Conservation (phyloP, 208 protist species). For the Leishmania amazonensis region DNA sequence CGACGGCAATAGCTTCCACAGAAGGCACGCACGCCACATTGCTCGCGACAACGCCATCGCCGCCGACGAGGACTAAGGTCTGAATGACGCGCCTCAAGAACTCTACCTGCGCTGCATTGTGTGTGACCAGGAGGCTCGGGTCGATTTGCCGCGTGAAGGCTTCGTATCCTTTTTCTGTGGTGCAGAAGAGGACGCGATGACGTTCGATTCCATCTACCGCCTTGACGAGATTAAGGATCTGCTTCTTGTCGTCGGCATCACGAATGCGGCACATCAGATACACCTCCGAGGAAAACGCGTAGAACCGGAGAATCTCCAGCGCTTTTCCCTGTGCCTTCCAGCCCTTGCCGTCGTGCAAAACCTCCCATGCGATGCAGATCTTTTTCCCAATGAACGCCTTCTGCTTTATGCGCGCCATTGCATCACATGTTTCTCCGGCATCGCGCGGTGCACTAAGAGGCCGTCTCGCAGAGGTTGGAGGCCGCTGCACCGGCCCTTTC, state of each 20-base stretch:
- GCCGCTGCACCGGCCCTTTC: conserved; percentile 24
- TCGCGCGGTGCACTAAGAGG: conserved; percentile 18
- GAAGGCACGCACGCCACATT: conserved; percentile 47
- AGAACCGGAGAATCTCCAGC: conserved; percentile 44
- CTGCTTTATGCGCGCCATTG: conserved; percentile 39
- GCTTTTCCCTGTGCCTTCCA: conserved; percentile 60
- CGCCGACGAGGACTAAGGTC: conserved; percentile 63
- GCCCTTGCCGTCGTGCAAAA: conserved; percentile 43
- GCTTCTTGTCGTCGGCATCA: conserved; percentile 46
- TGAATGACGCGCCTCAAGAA: conserved; percentile 76
- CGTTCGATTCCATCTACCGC: conserved; percentile 56
- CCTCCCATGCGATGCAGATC: conserved; percentile 78
- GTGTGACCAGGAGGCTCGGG: conserved; percentile 66
- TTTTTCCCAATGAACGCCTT: conserved; percentile 52
- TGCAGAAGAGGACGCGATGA: conserved; percentile 85
- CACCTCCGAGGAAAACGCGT: conserved; percentile 58
- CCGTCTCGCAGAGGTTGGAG: conserved; percentile 14
- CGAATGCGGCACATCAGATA: conserved; percentile 81
- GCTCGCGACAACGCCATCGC: conserved; percentile 11
- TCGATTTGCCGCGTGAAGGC: conserved; percentile 85
- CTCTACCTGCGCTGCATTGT: conserved; percentile 45
- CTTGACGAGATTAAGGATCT: conserved; percentile 44
- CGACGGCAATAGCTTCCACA: conserved; percentile 20
- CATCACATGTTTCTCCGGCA: conserved; percentile 16
- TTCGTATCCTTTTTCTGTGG: conserved; percentile 81